Evolutionary conservation across 345 rosid species (phyloP).

Genomic region (Crucihimalaya himalaica): DNA sequence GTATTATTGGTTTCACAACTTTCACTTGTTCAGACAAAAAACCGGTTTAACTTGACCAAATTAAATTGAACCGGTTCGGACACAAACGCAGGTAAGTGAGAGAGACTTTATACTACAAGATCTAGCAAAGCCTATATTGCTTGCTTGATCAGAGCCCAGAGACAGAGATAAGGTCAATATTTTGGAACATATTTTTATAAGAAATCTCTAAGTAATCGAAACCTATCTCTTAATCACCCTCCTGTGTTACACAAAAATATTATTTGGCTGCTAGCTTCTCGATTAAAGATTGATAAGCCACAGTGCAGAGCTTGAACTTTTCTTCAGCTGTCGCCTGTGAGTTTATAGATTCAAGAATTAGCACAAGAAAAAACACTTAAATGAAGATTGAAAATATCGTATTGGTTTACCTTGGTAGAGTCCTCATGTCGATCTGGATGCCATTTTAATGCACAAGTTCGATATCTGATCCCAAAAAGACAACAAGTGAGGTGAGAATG

Average conservation of each 20-base stretch:
- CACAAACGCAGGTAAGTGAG: not conserved
- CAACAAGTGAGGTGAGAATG: not conserved
- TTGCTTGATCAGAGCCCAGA: not conserved
- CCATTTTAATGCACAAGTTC: constrained; percentile 83
- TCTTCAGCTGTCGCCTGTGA: constrained; percentile 67
- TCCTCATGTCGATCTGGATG: constrained; percentile 93
- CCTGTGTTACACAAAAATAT: not conserved
- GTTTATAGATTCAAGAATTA: constrained; percentile 4
- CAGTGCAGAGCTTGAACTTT: constrained; percentile 83
- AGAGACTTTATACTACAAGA: too few species aligned
- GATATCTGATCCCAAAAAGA: constrained; percentile 50
- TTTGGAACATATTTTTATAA: not conserved
- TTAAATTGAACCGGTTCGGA: constrained; percentile 2
- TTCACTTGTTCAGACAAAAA: not conserved
- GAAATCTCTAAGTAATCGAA: constrained; percentile 1
- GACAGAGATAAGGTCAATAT: not conserved
- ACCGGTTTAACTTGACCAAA: not conserved
- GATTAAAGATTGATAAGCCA: constrained; percentile 74
- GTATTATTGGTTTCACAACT: not conserved
- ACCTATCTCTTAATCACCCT: not conserved
- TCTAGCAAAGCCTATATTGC: too few species aligned
- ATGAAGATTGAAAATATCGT: not conserved
- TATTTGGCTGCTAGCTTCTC: constrained; percentile 60
- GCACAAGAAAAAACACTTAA: not conserved
- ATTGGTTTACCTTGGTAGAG: constrained; percentile 64